phyloP scores from a whole-genome alignment of 495 filamentous ascomycete species.

The Aspergillus nidulans region DNA sequence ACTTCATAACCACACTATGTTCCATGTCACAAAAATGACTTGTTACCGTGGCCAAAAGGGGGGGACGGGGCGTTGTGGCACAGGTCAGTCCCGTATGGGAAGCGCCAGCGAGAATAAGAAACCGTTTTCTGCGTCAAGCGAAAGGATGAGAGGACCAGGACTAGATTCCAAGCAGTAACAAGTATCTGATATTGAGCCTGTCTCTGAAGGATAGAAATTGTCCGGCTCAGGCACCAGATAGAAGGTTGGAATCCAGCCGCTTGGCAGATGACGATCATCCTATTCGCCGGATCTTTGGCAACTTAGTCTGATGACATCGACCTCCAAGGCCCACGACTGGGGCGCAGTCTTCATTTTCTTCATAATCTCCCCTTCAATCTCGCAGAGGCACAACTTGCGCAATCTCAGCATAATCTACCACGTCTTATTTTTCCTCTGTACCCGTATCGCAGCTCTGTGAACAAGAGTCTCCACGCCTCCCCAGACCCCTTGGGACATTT shows the following conservation, averaged over 20 bases:
- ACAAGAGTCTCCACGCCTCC: neutral
- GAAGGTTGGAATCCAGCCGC: conserved; percentile 12
- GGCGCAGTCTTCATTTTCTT: conserved; percentile 16
- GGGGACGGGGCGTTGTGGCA: no score
- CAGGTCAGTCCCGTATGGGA: no score
- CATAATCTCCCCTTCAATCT: neutral
- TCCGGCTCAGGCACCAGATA: conserved; percentile 15
- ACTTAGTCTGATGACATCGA: conserved; percentile 40
- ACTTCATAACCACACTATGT: neutral
- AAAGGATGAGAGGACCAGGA: neutral
- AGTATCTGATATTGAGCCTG: neutral
- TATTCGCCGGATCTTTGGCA: conserved; percentile 37
- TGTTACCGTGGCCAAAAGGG: no score
- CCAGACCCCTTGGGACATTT: conserved; percentile 2
- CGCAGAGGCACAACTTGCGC: neutral
- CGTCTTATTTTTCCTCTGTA: conserved; percentile 1
- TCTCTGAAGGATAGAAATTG: neutral
- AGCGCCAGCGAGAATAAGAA: no score
- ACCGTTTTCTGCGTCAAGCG: neutral
- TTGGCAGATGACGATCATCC: conserved; percentile 32
- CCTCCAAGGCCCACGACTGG: conserved; percentile 30
- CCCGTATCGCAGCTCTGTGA: neutral
- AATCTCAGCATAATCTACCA: neutral
- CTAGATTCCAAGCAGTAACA: neutral
- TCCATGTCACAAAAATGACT: neutral